Evolutionary conservation across 2,329 filamentous ascomycete genomes (phyloP), one percentile per base, ranked within the genome.

Genomic region (Sordariomycetes sp.): DNA sequence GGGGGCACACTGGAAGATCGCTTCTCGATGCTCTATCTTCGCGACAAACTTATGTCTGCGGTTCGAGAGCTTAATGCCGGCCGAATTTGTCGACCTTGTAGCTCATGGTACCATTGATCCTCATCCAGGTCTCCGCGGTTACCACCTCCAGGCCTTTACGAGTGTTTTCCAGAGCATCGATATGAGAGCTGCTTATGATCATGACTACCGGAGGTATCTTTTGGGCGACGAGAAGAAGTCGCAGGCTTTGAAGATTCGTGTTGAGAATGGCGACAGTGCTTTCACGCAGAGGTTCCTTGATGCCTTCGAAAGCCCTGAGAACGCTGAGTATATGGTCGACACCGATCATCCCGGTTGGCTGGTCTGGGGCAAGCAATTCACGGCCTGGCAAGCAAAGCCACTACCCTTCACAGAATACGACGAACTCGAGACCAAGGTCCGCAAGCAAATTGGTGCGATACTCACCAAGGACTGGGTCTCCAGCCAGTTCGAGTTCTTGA

Each of bases 1-100:
- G 47, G 75, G 75, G 4, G 86, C 87, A 1, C 93, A 98, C 52
- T 98, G 92, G 92, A 96, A 94, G 64, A 88, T 94, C 46, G 90
- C 90, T 6, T 86, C 79, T 33, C 74, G 90, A 19, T 94, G 88
- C 37, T 84, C 85, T 8, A 83, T 93, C 23, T 92, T 98, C 53
- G 85, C 94, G 5, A 78, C 90, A 37, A 94, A 92, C 39, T 71
- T 95, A 41, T 90, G 86, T 37, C 75, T 95, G 42, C 80, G 92
- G n/a, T 94, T 96, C 47, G 82, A 95, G 44, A 82, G 77, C 14
- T 75, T 98, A 41, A 86, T 86, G 6, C 85, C 86, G 2, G 68
- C 82, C 14, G 75, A 82, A 38, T 82, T 96, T 55, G 75, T 96
- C 35, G 80, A 93, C 32, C 70, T 98, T 7, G 79, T 94, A 24